Evolutionary conservation across 23 red algal genomes (phyloP), one percentile per base, ranked within the genome.

Genomic region (Gracilaria caudata): DNA sequence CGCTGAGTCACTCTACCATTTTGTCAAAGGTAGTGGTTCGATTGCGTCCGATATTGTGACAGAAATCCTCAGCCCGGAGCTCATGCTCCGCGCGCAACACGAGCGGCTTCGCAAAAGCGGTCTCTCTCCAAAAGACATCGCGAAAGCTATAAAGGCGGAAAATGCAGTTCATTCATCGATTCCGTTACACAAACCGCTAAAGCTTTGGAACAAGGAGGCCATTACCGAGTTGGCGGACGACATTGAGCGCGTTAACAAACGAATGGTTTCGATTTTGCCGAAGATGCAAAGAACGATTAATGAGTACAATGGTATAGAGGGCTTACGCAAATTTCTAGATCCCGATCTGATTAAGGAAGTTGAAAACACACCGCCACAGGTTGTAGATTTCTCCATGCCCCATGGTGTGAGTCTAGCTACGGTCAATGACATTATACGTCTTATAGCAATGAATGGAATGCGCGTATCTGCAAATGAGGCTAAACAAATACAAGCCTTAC

Each of bases 381-480:
- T 82, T 55, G 47, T 91, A 20, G 87, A 91, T 45, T 91, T 75
- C 64, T 82, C 63, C 19, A 91, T 91, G 87, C 87, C 87, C 44
- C 78, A 91, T 61, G 87, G 87, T n/a, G 65, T 91, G 35, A 81
- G 65, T 60, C 44, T 82, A 28, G 63, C 57, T 7, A 73, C 87
- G 37, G 17, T 91, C 16, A 43, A 38, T 29, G 87, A 91, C 20
- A 43, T 89, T 78, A 51, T 55, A 9, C 65, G 40, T 46, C 85
- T 89, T 30, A 51, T 37, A 77, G 3, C 74, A 20, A 54, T 73
- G 37, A 49, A 30, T 35, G 24, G 12, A 34, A 64, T 89, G 35
- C 37, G 38, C 14, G 49, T 86, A 13, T 24, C 82, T 58, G 41
- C 60, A 12, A 68, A 86, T 34, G 64, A 86, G 39, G 38, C 66